These are phyloP conservation scores for Metschnikowia colocasiae DNA, from an alignment of 805 yeast species.

Conservation along the genomic window DNA sequence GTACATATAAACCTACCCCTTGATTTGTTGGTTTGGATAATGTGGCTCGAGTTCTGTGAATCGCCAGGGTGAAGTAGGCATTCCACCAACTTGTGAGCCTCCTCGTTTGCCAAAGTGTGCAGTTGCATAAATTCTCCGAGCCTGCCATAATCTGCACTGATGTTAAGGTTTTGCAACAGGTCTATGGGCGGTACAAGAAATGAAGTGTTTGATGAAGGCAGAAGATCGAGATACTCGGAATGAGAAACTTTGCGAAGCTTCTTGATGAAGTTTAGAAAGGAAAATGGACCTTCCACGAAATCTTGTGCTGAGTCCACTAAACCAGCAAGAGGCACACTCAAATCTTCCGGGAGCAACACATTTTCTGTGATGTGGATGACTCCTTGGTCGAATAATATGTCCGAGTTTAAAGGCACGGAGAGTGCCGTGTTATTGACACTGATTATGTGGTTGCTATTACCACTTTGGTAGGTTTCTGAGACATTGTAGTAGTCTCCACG, in stretches of 20 bases:
- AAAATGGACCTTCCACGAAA: conserved; percentile 18
- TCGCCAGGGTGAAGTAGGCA: conserved; percentile 37
- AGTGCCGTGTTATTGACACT: conserved; percentile 31
- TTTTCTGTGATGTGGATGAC: conserved; percentile 69
- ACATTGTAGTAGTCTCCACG: conserved; percentile 29
- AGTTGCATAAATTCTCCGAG: conserved; percentile 56
- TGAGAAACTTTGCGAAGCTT: conserved; percentile 39
- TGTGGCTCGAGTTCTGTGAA: conserved; percentile 6
- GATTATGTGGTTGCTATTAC: conserved; percentile 23
- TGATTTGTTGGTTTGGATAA: conserved; percentile 15
- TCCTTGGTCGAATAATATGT: conserved; percentile 77
- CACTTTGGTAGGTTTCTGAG: conserved; percentile 19
- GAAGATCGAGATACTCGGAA: conserved; percentile 34
- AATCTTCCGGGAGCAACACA: conserved; percentile 52
- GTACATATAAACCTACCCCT: conserved; percentile 13
- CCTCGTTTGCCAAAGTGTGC: conserved; percentile 64
- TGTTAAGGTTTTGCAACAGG: conserved; percentile 51
- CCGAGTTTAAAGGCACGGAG: conserved; percentile 45
- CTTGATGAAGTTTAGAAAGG: conserved; percentile 46
- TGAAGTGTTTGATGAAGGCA: conserved; percentile 43
- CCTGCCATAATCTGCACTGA: conserved; percentile 39
- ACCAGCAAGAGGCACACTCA: conserved; percentile 53
- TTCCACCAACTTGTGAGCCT: conserved; percentile 42
- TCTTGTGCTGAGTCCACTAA: conserved; percentile 52
- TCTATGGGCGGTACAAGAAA: conserved; percentile 68